Conservation (phyloP, 2,329 filamentous ascomycete species). For the Aspergillus phoenicis region DNA sequence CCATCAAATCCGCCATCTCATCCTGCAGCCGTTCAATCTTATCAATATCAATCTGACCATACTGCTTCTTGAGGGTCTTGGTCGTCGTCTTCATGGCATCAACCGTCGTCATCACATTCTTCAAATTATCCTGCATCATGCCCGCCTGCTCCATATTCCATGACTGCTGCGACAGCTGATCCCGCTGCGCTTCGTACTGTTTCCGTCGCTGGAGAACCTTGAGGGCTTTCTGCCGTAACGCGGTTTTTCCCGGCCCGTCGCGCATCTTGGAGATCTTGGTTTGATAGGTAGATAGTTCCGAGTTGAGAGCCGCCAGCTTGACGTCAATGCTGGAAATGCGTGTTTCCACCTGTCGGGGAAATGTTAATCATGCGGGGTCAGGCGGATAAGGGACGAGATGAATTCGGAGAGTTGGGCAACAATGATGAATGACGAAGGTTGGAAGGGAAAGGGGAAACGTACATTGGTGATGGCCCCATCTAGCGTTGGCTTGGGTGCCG, state of each 20-base stretch:
- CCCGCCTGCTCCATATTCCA: constrained; percentile 99
- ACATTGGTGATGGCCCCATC: constrained; percentile 80
- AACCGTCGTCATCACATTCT: constrained; percentile 97
- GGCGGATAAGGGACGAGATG: neutral
- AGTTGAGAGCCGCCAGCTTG: constrained; percentile 88
- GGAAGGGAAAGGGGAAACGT: constrained; percentile 29
- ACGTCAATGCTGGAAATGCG: constrained; percentile 87
- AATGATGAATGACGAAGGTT: constrained; percentile 2
- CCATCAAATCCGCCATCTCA: constrained; percentile 97
- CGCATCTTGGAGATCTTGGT: constrained; percentile 87
- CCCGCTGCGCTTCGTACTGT: constrained; percentile 89
- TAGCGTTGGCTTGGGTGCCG: constrained; percentile 86
- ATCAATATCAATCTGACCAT: constrained; percentile 95
- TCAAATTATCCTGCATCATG: constrained; percentile 98
- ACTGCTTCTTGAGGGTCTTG: constrained; percentile 88
- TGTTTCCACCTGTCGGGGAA: constrained; percentile 65
- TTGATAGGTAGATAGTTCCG: constrained; percentile 86
- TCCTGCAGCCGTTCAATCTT: constrained; percentile 98
- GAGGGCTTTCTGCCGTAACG: constrained; percentile 90
- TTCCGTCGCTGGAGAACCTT: constrained; percentile 92
- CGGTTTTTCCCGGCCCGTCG: constrained; percentile 89
- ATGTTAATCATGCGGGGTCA: constrained; percentile 7
- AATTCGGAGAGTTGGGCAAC: constrained; percentile 18
- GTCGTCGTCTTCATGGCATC: constrained; percentile 97
- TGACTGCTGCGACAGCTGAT: constrained; percentile 89